phyloP scores from a whole-genome alignment of 2,329 filamentous ascomycete species.

The Hypomyces perniciosus region DNA sequence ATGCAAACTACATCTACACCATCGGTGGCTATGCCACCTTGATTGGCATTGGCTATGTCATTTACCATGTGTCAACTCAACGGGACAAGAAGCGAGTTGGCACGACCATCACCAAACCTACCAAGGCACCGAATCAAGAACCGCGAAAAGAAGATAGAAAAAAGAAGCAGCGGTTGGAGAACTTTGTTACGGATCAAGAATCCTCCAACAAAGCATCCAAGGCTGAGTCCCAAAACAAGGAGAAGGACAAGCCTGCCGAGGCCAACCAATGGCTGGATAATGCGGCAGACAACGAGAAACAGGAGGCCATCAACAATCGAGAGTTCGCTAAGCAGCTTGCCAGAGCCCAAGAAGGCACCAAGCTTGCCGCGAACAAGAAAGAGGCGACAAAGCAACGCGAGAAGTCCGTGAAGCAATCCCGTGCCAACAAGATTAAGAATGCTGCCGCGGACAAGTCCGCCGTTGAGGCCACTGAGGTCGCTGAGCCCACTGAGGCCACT shows the following conservation, averaged over 20 bases:
- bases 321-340: slow-evolving; percentile 73
- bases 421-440: slow-evolving; percentile 44
- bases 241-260: slow-evolving; percentile 12
- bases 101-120: slow-evolving; percentile 22
- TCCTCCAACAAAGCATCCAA: slow-evolving; percentile 33
- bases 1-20: slow-evolving; percentile 30
- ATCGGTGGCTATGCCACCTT: slow-evolving; percentile 32
- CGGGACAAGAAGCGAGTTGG: slow-evolving; percentile 27
- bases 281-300: slow-evolving; percentile 31
- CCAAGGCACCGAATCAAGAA: slow-evolving; percentile 26
- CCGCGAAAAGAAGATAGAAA: slow-evolving; percentile 37
- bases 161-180: slow-evolving; percentile 42
- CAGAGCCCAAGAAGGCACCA: slow-evolving; percentile 64
- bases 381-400: slow-evolving; percentile 57
- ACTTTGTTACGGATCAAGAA: slow-evolving; percentile 33
- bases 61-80: slow-evolving; percentile 32
- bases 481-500: slow-evolving; percentile 34
- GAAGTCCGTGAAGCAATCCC: slow-evolving; percentile 65
- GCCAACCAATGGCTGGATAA: slow-evolving; percentile 25
- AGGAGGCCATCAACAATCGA: slow-evolving; percentile 60
- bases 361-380: slow-evolving; percentile 44
- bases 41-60: slow-evolving; percentile 29
- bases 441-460: slow-evolving; percentile 39
- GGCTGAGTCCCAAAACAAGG: slow-evolving; percentile 25
- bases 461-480: slow-evolving; percentile 34